Evolutionary conservation across 805 yeast genomes (phyloP).

Genomic region (Dipodascopsis tothii): DNA sequence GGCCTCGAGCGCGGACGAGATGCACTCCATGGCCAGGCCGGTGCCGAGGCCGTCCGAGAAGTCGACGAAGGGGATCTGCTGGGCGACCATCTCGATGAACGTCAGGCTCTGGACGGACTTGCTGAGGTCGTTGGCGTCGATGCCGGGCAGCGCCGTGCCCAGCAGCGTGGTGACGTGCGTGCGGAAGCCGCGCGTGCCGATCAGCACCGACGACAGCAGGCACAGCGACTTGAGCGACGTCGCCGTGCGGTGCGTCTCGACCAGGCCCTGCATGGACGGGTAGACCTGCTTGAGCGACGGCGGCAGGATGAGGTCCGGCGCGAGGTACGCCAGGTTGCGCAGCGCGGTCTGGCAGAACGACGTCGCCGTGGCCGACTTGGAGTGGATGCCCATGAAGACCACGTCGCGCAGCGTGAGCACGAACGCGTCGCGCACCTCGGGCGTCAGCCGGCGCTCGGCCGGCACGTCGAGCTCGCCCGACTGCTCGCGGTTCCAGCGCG

Average conservation of each 20-base stretch:
- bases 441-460: conserved; percentile 28
- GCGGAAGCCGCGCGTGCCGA: conserved; percentile 53
- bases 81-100: conserved; percentile 60
- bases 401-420: conserved; percentile 48
- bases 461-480: conserved; percentile 30
- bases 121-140: conserved; percentile 78
- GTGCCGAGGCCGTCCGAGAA: conserved; percentile 38
- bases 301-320: conserved; percentile 41
- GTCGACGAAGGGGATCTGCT: conserved; percentile 66
- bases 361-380: conserved; percentile 53
- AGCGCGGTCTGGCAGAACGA: conserved; percentile 54
- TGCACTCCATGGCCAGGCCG: conserved; percentile 45
- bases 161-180: conserved; percentile 73
- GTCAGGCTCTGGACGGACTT: conserved; percentile 64
- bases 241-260: conserved; percentile 63
- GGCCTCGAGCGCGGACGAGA: conserved; percentile 54
- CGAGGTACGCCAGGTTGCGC: conserved; percentile 55
- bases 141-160: conserved; percentile 64
- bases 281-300: conserved; percentile 53
- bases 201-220: conserved; percentile 59
- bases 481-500: conserved; percentile 34
- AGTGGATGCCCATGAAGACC: conserved; percentile 65
- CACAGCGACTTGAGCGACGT: conserved; percentile 65
- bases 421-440: conserved; percentile 37
- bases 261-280: conserved; percentile 36